A percentile compares a stretch with the other conserved stretches of the same genome.
These are phyloP conservation scores for Lepidium africanum DNA, from an alignment of 345 rosid species.

Conservation along the genomic window DNA sequence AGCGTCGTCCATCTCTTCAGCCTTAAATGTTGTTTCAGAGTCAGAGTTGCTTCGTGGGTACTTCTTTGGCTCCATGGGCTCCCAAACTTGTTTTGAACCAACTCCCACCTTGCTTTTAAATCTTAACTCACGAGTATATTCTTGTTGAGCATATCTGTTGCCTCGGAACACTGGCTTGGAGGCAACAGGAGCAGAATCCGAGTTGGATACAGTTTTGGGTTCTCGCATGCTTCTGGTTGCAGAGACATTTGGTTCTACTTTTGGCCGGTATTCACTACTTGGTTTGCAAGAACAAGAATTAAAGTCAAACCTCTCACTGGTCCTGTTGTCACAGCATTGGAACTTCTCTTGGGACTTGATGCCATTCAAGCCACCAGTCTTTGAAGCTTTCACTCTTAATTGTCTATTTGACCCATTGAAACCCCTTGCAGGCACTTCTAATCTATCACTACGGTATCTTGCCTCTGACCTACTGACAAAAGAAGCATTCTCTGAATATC, in stretches of 20 bases:
- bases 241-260: slow-evolving; percentile 48
- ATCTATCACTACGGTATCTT: slow-evolving; percentile 49
- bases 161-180: slow-evolving; percentile 59
- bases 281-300: slow-evolving; percentile 64
- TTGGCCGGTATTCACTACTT: slow-evolving; percentile 46
- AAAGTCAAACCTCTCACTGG: slow-evolving; percentile 50
- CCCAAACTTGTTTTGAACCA: slow-evolving; percentile 70
- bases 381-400: slow-evolving; percentile 39
- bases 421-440: slow-evolving; percentile 49
- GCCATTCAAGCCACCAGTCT: slow-evolving; percentile 43
- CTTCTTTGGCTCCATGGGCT: slow-evolving; percentile 64
- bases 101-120: slow-evolving; percentile 39
- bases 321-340: slow-evolving; percentile 36
- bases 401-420: slow-evolving; percentile 46
- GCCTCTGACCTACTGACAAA: slow-evolving; percentile 44
- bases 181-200: slow-evolving; percentile 46
- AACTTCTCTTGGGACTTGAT: slow-evolving; percentile 53
- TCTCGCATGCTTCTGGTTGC: slow-evolving; percentile 45
- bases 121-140: slow-evolving; percentile 41
- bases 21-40: slow-evolving; percentile 33
- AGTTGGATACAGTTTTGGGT: slow-evolving; percentile 40
- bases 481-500: slow-evolving; percentile 43
- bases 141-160: slow-evolving; percentile 49
- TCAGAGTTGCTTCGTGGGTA: slow-evolving; percentile 60
- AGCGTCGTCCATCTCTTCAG: slow-evolving; percentile 29